A percentile compares a stretch with the other conserved stretches of the same genome.
These are phyloP conservation scores for Aureobasidium uvarum DNA, from an alignment of 2,329 filamentous ascomycete genomes.

Conservation along the genomic window DNA sequence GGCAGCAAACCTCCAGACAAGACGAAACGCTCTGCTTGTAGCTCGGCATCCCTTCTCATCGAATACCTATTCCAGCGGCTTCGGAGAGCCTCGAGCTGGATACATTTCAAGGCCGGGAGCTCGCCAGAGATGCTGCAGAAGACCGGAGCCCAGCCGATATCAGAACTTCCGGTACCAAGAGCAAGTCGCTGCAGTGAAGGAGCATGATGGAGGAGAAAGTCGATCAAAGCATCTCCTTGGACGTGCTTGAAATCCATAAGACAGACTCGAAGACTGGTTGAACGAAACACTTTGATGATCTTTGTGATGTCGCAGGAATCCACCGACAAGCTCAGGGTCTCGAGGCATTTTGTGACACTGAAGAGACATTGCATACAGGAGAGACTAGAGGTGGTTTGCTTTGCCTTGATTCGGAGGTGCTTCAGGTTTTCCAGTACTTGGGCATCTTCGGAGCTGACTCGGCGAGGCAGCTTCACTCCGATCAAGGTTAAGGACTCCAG, in stretches of 20 bases:
- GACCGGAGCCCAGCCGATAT: background rate
- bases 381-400: background rate
- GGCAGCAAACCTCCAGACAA: background rate
- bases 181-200: background rate
- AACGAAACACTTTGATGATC: background rate
- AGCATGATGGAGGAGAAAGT: background rate
- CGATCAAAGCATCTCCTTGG: background rate
- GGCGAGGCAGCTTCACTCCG: background rate
- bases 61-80: background rate
- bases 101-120: background rate
- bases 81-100: background rate
- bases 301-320: background rate
- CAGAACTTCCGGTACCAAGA: background rate
- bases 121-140: background rate
- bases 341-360: background rate
- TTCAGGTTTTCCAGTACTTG: background rate
- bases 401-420: background rate
- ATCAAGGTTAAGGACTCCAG: background rate
- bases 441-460: background rate
- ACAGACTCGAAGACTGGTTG: background rate
- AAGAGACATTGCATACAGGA: background rate
- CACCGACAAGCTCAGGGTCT: background rate
- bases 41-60: background rate
- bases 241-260: background rate
- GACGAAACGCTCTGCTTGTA: background rate